phyloP scores from a whole-genome alignment of 2,329 filamentous ascomycete genomes.

The Aspergillus floridensis region DNA sequence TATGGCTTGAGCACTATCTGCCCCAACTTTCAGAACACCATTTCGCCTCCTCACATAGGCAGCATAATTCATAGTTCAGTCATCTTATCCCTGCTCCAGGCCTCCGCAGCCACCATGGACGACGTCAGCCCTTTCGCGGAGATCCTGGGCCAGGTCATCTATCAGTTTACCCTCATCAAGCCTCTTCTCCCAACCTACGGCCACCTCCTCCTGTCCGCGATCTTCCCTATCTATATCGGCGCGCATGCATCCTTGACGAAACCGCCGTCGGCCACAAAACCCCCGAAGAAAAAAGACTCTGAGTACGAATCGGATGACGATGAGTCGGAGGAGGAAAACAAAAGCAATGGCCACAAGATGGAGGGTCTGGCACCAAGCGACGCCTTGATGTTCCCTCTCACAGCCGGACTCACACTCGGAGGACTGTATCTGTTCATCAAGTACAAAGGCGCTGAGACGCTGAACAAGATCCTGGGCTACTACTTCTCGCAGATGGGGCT shows the following conservation, averaged over 20 bases:
- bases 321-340: slow-evolving; percentile 54
- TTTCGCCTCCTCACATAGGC: not conserved
- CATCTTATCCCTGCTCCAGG: not conserved
- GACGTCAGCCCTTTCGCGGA: slow-evolving; percentile 38
- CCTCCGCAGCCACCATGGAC: slow-evolving; percentile 26
- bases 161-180: slow-evolving; percentile 43
- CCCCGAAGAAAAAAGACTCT: slow-evolving; percentile 48
- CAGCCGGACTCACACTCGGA: slow-evolving; percentile 69
- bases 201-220: slow-evolving; percentile 65
- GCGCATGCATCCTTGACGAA: slow-evolving; percentile 81
- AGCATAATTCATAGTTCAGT: not conserved
- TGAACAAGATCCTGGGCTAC: slow-evolving; percentile 78
- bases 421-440: slow-evolving; percentile 86
- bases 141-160: slow-evolving; percentile 41
- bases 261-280: slow-evolving; percentile 72
- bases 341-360: slow-evolving; percentile 56
- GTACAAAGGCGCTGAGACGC: slow-evolving; percentile 73
- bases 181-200: slow-evolving; percentile 56
- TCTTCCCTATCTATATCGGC: slow-evolving; percentile 80
- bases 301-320: slow-evolving; percentile 37
- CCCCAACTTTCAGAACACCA: not conserved
- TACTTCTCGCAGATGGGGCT: slow-evolving; percentile 81
- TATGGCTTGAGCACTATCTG: slow-evolving; percentile 11
- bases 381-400: slow-evolving; percentile 78
- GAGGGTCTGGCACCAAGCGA: slow-evolving; percentile 72